Evolutionary conservation across 2,329 filamentous ascomycete genomes (phyloP).

Genomic region (Xenosphaeropsis pyriputrescens): DNA sequence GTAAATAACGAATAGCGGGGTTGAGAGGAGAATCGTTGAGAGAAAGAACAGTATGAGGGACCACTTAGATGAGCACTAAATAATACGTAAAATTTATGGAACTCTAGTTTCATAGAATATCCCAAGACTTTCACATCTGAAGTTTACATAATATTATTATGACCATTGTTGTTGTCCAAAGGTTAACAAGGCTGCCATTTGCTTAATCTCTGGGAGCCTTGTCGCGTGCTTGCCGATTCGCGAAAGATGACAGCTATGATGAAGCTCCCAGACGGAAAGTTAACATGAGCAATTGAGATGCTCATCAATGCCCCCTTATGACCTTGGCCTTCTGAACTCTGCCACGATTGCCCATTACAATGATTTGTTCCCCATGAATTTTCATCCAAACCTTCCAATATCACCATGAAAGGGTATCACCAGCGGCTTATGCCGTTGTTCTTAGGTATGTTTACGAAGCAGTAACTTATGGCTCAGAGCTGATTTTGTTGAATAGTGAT

Average conservation of each 20-base stretch:
- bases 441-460: slow-evolving; percentile 11
- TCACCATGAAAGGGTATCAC: too few relatives aligned
- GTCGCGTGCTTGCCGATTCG: too few relatives aligned
- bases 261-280: too few relatives aligned
- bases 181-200: background rate
- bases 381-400: too few relatives aligned
- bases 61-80: background rate
- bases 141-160: background rate
- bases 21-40: background rate
- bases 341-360: too few relatives aligned
- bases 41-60: background rate
- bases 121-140: background rate
- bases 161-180: background rate
- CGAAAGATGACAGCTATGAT: too few relatives aligned
- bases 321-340: too few relatives aligned
- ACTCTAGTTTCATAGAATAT: background rate
- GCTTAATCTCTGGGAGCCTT: background rate
- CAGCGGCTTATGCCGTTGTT: slow-evolving; percentile 16
- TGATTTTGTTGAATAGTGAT: background rate
- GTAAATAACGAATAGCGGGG: too few relatives aligned
- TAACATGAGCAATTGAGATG: too few relatives aligned
- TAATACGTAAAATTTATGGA: background rate
- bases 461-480: background rate
- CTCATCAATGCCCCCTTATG: too few relatives aligned
- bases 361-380: too few relatives aligned